Evolutionary conservation across 2,329 filamentous ascomycete species (phyloP), one percentile per base, ranked within the genome.

Genomic region (Pyrenochaeta sp.): DNA sequence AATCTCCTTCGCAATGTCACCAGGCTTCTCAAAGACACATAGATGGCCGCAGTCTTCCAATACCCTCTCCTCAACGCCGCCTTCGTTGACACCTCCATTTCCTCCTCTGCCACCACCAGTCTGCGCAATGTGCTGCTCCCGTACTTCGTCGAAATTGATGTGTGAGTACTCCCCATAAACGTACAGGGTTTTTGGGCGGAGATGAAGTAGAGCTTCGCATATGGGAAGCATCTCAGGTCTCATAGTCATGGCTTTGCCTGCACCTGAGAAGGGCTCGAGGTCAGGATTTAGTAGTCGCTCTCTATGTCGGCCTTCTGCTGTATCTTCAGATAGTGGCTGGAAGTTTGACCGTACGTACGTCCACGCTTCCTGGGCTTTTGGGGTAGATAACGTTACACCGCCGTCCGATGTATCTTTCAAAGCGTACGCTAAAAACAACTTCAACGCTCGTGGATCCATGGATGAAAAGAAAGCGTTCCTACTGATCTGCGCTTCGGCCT

Each of bases 291-390:
- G 27, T 5, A 67, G 22, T 27, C 62, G 42, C 51, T 66, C 62
- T 37, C 27, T 45, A 19, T 51, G 22, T 39, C 59, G 55, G 6
- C 59, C 54, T n/a, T 62, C 56, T 13, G 37, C 9, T n/a, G 44
- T 54, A 36, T 64, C 64, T 12, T 59, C 44, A 2, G 52, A 45
- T 1, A 65, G 10, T 3, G 60, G 42, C 3, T 56, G 47, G 30
- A 66, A 61, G 34, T 56, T 63, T 2, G 56, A 52, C 5, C 65
- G 57, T 4, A 65, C 52, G 28, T 61, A 69, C 9, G 61, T 50
- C 66, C 66, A 69, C 2, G 66, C 62, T 54, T 66, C 62, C 48
- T 69, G 63, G 5, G 62, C 56, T 55, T 65, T 66, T 25, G 65
- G 62, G 5, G 65, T 69, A 6, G 58, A 48, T 5, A 69, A 53